phyloP scores from a whole-genome alignment of 805 yeast species.

The Danielia oregonensis region DNA sequence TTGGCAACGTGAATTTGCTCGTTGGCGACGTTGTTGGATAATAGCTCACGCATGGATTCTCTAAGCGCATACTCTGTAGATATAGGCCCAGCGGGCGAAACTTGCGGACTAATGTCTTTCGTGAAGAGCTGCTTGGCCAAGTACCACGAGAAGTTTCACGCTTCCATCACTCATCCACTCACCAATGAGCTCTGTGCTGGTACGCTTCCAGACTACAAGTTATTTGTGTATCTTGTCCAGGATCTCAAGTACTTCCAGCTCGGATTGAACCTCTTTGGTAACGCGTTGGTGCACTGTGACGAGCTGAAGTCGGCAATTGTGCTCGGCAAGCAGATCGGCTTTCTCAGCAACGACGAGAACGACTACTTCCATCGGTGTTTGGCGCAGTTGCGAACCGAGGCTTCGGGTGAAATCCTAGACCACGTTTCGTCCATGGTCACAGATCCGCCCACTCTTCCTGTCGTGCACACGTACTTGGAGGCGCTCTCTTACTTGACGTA shows the following conservation, averaged over 20 bases:
- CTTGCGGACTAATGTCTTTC: constrained; percentile 10
- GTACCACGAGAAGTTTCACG: constrained; percentile 18
- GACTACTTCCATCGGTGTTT: constrained; percentile 36
- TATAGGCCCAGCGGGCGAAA: not conserved
- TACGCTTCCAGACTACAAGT: constrained; percentile 36
- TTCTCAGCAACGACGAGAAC: constrained; percentile 46
- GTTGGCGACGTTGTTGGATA: too few relatives aligned
- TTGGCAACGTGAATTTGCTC: too few relatives aligned
- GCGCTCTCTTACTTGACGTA: constrained; percentile 28
- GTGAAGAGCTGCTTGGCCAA: constrained; percentile 21
- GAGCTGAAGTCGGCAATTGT: constrained; percentile 32
- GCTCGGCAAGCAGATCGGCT: constrained; percentile 49
- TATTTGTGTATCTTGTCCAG: constrained; percentile 45
- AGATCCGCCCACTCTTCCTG: constrained; percentile 21
- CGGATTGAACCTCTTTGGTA: constrained; percentile 42
- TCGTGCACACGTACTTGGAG: constrained; percentile 36
- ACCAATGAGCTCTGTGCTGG: constrained; percentile 47
- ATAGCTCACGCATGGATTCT: not conserved
- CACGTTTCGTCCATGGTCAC: constrained; percentile 18
- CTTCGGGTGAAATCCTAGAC: constrained; percentile 19
- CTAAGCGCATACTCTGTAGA: constrained; percentile 9
- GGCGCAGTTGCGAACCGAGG: constrained; percentile 18
- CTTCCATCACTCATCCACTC: constrained; percentile 37
- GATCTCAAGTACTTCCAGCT: constrained; percentile 46
- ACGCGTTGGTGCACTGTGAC: constrained; percentile 42